phyloP scores from a whole-genome alignment of 768 basidiomycete species.

The Amanita muscaria region DNA sequence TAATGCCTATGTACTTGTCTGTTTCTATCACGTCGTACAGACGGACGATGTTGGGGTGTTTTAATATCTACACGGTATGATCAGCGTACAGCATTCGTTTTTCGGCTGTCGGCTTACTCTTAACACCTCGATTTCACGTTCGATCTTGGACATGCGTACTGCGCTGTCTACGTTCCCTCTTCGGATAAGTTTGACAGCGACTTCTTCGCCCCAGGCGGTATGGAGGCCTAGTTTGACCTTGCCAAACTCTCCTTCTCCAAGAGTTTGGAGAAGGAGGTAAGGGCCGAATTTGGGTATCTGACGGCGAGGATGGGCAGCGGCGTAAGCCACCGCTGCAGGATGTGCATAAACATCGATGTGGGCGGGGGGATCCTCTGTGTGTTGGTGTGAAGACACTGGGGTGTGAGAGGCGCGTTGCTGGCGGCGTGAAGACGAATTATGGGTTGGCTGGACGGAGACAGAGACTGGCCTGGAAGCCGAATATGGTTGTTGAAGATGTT shows the following conservation, averaged over 20 bases:
- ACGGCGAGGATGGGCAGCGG: slow-evolving; percentile 74
- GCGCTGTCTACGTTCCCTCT: slow-evolving; percentile 84
- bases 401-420: slow-evolving; percentile 70
- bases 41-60: slow-evolving; percentile 97
- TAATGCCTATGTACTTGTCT: slow-evolving; percentile 99
- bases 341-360: slow-evolving; percentile 76
- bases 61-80: slow-evolving; percentile 55
- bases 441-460: slow-evolving; percentile 42
- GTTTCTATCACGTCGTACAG: slow-evolving; percentile 99
- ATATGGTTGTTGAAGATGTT: slow-evolving; percentile 19
- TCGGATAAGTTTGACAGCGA: slow-evolving; percentile 96
- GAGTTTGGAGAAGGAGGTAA: slow-evolving; percentile 89
- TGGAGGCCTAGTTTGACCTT: slow-evolving; percentile 99
- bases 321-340: slow-evolving; percentile 78
- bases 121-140: slow-evolving; percentile 95
- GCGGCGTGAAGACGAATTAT: slow-evolving; percentile 28
- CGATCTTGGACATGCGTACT: slow-evolving; percentile 88
- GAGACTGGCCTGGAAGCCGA: slow-evolving; percentile 53
- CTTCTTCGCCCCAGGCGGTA: slow-evolving; percentile 89
- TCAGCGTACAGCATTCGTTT: neutral
- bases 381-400: slow-evolving; percentile 43
- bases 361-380: slow-evolving; percentile 34
- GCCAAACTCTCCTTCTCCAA: slow-evolving; percentile 98
- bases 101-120: slow-evolving; percentile 46
- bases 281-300: slow-evolving; percentile 92